Evolutionary conservation across 2,329 filamentous ascomycete genomes (phyloP).

Genomic region (Furcasterigmium sp.): DNA sequence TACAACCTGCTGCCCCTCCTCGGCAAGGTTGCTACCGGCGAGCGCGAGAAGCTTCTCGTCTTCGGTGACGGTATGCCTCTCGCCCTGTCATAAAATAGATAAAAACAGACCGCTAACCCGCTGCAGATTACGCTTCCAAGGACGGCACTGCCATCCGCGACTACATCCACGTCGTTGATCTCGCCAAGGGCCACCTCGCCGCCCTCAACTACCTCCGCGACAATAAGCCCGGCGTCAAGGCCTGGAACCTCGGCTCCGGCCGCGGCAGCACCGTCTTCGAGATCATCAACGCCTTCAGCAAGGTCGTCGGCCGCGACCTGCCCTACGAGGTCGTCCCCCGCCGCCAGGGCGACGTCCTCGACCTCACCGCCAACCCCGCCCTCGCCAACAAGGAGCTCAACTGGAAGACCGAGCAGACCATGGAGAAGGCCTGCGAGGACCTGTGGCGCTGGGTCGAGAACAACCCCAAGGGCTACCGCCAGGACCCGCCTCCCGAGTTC

Average conservation of each 20-base stretch:
- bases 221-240: constrained; percentile 81
- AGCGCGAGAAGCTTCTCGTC: constrained; percentile 88
- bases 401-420: constrained; percentile 86
- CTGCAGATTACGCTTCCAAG: constrained; percentile 76
- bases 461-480: constrained; percentile 91
- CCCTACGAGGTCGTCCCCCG: constrained; percentile 81
- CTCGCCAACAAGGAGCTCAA: constrained; percentile 83
- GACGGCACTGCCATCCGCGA: constrained; percentile 94
- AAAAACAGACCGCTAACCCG: constrained; percentile 18
- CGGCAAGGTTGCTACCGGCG: constrained; percentile 92
- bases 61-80: constrained; percentile 78
- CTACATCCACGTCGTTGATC: constrained; percentile 95
- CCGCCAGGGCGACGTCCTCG: constrained; percentile 83
- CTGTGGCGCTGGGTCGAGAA: constrained; percentile 97
- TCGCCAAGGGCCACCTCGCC: constrained; percentile 78
- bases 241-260: constrained; percentile 95
- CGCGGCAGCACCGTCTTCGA: constrained; percentile 94
- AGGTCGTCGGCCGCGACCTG: constrained; percentile 78
- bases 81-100: no score
- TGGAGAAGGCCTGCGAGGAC: constrained; percentile 91
- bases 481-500: constrained; percentile 81
- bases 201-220: constrained; percentile 87
- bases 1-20: constrained; percentile 94
- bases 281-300: constrained; percentile 92
- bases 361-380: constrained; percentile 87